Evolutionary conservation across 169 alveolate species (phyloP), one percentile per base, ranked within the genome.

Genomic region (Eimeria acervulina): DNA sequence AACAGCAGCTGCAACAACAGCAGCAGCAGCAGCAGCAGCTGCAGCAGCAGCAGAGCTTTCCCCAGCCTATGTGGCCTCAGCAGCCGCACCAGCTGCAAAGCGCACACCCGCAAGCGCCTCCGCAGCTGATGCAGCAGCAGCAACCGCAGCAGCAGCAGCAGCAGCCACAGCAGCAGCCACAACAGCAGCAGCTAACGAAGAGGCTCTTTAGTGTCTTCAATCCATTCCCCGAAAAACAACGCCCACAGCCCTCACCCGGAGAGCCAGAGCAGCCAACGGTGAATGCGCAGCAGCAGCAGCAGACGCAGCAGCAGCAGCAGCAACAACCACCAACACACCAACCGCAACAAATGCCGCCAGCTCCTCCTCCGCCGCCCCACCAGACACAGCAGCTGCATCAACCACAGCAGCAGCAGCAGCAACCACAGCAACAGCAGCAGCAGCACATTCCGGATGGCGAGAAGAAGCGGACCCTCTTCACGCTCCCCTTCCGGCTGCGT

Each of bases 141-240:
- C 89, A 40, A n/a, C 89, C 15, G 66, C 61, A 36, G 66, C 89
- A 40, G 40, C 89, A 78, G 28, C 61, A 28, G 51, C 87, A 31
- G 87, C 87, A 76, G 87, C 87, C 33, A 15, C 87, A 33, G 87
- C 87, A 28, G 23, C 89, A 78, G 66, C 44, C 23, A 26, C 89
- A 78, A 68, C 89, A 44, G 89, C 89, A 78, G 66, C 89, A 78
- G 26, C 38, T 44, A 3, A 38, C 89, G 42, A 78, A 78, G 61
- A 78, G n/a, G 23, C 19, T 78, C 26, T 78, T 78, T 68, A 78
- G 89, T 42, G 89, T 51, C 23, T 78, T 78, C 17, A 78, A 44
- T 78, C 89, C 89, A 13, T 78, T 78, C 89, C 89, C 89, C 38
- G 89, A 78, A 44, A 78, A 42, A 26, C 89, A 78, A 28, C 89